A percentile compares a stretch with the other conserved stretches of the same genome.
Evolutionary conservation across 2,329 filamentous ascomycete species (phyloP).

Genomic region (Neonectria magnoliae): DNA sequence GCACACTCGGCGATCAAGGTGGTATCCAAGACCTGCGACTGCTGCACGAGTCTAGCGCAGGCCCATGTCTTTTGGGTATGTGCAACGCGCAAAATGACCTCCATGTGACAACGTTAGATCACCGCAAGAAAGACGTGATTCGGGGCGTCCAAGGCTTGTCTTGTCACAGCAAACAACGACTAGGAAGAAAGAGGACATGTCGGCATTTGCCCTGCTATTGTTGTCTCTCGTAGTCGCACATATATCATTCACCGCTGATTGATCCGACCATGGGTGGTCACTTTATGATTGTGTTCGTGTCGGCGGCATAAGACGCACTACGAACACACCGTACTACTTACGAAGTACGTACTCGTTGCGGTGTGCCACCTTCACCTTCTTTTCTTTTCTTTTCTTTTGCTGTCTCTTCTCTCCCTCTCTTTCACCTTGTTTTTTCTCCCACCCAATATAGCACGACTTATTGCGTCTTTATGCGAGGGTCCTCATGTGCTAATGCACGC

Average conservation of each 20-base stretch:
- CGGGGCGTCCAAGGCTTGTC: conserved; percentile 24
- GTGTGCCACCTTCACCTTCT: conserved; percentile 7
- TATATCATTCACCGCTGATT: conserved; percentile 26
- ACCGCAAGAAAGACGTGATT: conserved; percentile 31
- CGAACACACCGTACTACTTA: background rate
- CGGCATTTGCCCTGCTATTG: conserved; percentile 18
- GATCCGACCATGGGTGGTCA: conserved; percentile 19
- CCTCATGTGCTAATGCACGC: conserved; percentile 27
- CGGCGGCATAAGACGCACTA: conserved; percentile 20
- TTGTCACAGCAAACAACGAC: conserved; percentile 30
- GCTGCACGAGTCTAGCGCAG: conserved; percentile 17
- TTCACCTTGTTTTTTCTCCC: conserved; percentile 10
- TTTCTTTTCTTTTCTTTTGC: conserved; percentile 18
- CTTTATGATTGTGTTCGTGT: conserved; percentile 12
- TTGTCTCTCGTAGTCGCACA: background rate
- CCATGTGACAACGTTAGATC: conserved; percentile 28
- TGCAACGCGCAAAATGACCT: background rate
- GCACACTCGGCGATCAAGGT: background rate
- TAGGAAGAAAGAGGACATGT: conserved; percentile 23
- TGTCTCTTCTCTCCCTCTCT: conserved; percentile 26
- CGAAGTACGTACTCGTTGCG: too few species aligned
- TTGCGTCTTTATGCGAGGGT: conserved; percentile 32
- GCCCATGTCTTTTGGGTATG: conserved; percentile 13
- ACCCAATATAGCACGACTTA: conserved; percentile 29
- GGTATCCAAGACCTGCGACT: conserved; percentile 7